Percentiles rank a stretch among this genome's conserved stretches.
Evolutionary conservation across 2,329 filamentous ascomycete species (phyloP).

Genomic region (Cladosporium halotolerans): DNA sequence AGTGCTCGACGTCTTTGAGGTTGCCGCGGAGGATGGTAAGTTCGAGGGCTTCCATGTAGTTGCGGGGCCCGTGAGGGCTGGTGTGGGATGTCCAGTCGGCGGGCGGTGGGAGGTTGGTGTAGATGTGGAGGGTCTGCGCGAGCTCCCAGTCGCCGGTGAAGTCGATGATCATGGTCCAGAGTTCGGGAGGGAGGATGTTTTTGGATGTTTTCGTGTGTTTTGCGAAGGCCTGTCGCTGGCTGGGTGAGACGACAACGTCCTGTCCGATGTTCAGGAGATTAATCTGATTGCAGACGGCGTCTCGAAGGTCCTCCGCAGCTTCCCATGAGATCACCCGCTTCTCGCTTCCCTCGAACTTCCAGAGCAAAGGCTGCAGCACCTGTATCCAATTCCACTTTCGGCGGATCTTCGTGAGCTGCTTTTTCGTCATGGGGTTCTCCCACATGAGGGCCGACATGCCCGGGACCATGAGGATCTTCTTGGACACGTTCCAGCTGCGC

Average conservation of each 20-base stretch:
- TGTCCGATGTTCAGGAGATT: slow-evolving; percentile 68
- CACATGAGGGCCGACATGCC: slow-evolving; percentile 87
- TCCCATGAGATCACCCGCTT: slow-evolving; percentile 49
- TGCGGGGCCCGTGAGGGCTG: slow-evolving; percentile 59
- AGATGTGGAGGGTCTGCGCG: slow-evolving; percentile 72
- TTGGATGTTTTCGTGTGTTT: slow-evolving; percentile 31
- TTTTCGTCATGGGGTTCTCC: slow-evolving; percentile 83
- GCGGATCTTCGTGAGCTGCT: slow-evolving; percentile 76
- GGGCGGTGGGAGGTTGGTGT: slow-evolving; percentile 69
- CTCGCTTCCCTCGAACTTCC: slow-evolving; percentile 62
- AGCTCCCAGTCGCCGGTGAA: slow-evolving; percentile 86
- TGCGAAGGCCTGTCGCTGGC: slow-evolving; percentile 31
- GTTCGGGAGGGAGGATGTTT: slow-evolving; percentile 65
- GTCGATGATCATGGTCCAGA: slow-evolving; percentile 85
- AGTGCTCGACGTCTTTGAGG: slow-evolving; percentile 64
- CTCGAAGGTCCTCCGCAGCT: slow-evolving; percentile 63
- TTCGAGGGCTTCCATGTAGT: slow-evolving; percentile 73
- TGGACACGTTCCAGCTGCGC: slow-evolving; percentile 79
- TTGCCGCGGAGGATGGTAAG: slow-evolving; percentile 74
- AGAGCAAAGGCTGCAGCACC: slow-evolving; percentile 73
- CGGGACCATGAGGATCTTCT: slow-evolving; percentile 77
- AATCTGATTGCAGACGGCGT: slow-evolving; percentile 70
- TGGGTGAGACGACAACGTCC: slow-evolving; percentile 52
- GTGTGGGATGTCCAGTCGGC: slow-evolving; percentile 63
- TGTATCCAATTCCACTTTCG: slow-evolving; percentile 83